Base-by-base conservation (phyloP, 2,329 filamentous ascomycete genomes). In the Thermothelomyces thermophilus region DNA sequence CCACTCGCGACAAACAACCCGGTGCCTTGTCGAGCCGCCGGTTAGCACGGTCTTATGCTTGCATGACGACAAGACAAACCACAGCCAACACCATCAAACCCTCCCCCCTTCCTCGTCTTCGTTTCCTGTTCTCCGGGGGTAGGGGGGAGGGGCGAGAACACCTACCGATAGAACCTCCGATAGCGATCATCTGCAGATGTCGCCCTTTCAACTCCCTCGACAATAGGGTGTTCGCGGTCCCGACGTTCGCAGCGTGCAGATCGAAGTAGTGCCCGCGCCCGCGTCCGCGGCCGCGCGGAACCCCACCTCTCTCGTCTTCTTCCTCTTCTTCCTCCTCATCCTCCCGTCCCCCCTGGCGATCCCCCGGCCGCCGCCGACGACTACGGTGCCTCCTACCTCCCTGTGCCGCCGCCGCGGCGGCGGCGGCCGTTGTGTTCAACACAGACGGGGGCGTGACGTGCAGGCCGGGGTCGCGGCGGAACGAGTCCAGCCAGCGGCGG, bases 111-210 rank as follows among this genome's bases (percentile, higher is more conserved):
- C n/a, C n/a, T n/a, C n/a, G n/a, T n/a, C n/a, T n/a, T n/a, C n/a
- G n/a, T n/a, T n/a, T n/a, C n/a, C n/a, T 20, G 3, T 3, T 11
- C 16, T 11, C n/a, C 6, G 39, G 24, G n/a, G 22, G 10, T 16
- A 8, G 37, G 24, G 37, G 17, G 10, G 19, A 17, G 35, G 35
- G 35, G 35, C 20, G 5, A 28, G 39, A 34, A 19, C 17, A 33
- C 67, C 35, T 71, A 80, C 86, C 87, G 61, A 95, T 95, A 10
- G 87, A 91, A 37, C 90, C 90, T 60, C 90, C 90, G 58, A 96
- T 95, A 13, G 91, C 91, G 73, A 96, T 96, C 91, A 96, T 96
- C 72, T 96, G 90, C 64, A 96, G 65, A 72, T 97, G 91, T 41
- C 90, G 77, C 17, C 83, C 82, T 69, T 94, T 93, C 58, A 95